Evolutionary conservation across 2,329 filamentous ascomycete species (phyloP), one percentile per base, ranked within the genome.

Genomic region (Venturia carpophila): DNA sequence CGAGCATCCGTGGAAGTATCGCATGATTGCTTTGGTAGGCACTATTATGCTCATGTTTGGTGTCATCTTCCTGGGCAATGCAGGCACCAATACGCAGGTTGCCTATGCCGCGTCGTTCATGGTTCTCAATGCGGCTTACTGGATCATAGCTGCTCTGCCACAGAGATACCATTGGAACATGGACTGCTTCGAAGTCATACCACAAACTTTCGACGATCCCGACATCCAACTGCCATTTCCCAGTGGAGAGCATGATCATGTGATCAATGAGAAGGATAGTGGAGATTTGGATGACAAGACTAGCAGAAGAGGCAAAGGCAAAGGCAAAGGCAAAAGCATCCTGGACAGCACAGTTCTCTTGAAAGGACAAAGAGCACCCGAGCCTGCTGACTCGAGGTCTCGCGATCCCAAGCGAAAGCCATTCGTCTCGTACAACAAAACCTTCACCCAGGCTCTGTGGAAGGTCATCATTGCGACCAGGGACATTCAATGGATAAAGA

Each of bases 11-110:
- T 71, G 74, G 2, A 70, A 73, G 5, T 82, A 82, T 67, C 74
- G 80, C 30, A 70, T 80, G 10, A 72, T 82, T 15, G 79, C 79
- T n/a, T 71, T 83, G 27, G 68, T 80, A 3, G 80, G 79, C 67
- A 82, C 80, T 6, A 71, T 82, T 58, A 74, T 82, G 71, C 76
- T 83, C 61, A 82, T 83, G 80, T 74, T 79, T 45, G 80, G 80
- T 15, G 79, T 83, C 68, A 79, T 83, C 52, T 77, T 75, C 52
- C 76, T 83, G 3, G 80, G 79, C 67, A 83, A 82, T 65, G 76
- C 80, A 3, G 76, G 75, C 30, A 77, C 80, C 13, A 72, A 78
- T 52, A 71, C 78, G 0, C 80, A 83, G 67, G 76, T 80, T 42
- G 78, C 76, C 1, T 82, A 80, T 76, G 80, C 79, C 0, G 79